phyloP scores from a whole-genome alignment of 208 protist genomes.

The Novymonas esmeraldas region DNA sequence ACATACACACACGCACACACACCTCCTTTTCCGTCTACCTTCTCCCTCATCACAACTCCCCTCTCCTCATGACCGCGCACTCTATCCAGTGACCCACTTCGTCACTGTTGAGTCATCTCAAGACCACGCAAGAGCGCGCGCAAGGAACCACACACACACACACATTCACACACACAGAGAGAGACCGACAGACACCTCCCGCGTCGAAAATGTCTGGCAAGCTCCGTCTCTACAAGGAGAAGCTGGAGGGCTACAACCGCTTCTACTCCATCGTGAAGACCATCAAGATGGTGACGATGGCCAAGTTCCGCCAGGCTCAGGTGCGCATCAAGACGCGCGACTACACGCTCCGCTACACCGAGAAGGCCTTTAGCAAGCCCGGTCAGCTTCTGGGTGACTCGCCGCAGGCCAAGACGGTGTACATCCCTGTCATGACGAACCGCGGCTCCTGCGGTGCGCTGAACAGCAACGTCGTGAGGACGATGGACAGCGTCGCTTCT shows the following conservation, averaged over 20 bases:
- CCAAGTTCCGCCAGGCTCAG: constrained; percentile 84
- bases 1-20: not conserved
- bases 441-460: constrained; percentile 89
- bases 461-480: constrained; percentile 83
- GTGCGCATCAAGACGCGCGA: constrained; percentile 84
- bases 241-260: constrained; percentile 91
- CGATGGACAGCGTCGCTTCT: constrained; percentile 58
- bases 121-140: too few species aligned
- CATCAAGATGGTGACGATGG: constrained; percentile 93
- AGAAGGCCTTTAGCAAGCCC: constrained; percentile 87
- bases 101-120: too few species aligned
- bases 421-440: constrained; percentile 91
- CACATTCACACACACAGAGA: constrained; percentile 5
- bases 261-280: constrained; percentile 94
- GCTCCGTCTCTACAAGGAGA: constrained; percentile 91
- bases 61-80: not conserved
- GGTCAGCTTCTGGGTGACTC: constrained; percentile 26
- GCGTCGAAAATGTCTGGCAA: constrained; percentile 86
- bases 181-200: constrained; percentile 16
- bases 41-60: too few species aligned
- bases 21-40: not conserved
- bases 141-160: constrained; percentile 12
- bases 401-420: constrained; percentile 53
- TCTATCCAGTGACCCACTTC: too few species aligned
- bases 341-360: constrained; percentile 89